These are phyloP conservation scores for Skeletonema menzelii DNA, from an alignment of 108 stramenopile genomes.

Conservation along the genomic window DNA sequence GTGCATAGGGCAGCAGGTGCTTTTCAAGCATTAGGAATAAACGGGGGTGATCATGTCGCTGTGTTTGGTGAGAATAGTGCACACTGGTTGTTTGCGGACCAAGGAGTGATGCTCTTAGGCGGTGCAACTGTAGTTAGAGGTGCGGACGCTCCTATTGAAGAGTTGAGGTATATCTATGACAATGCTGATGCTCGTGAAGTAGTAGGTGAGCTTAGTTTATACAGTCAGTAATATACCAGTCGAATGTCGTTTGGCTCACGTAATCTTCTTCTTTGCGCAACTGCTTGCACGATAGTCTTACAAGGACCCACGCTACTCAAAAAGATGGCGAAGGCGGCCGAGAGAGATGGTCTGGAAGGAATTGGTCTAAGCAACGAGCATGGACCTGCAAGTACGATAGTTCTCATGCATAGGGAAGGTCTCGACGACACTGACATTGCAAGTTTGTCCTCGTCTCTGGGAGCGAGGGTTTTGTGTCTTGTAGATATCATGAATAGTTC, in stretches of 20 bases:
- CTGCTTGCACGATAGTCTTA: conserved; percentile 6
- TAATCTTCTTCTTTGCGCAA: not conserved
- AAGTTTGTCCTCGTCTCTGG: conserved; percentile 1
- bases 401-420: conserved; percentile 28
- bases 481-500: conserved; percentile 17
- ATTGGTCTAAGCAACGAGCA: conserved; percentile 14
- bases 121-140: conserved; percentile 36
- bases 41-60: conserved; percentile 30
- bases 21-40: conserved; percentile 15
- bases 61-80: conserved; percentile 41
- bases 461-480: conserved; percentile 10
- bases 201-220: conserved; percentile 13
- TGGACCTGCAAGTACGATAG: conserved; percentile 18
- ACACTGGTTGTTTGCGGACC: conserved; percentile 30
- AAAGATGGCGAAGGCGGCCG: conserved; percentile 27
- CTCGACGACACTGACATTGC: conserved; percentile 12
- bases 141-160: conserved; percentile 35
- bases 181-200: conserved; percentile 24
- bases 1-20: conserved; percentile 17
- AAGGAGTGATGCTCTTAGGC: conserved; percentile 17
- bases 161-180: conserved; percentile 36
- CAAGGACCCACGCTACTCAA: conserved; percentile 29
- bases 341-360: conserved; percentile 11
- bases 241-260: not conserved
- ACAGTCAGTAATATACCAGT: not conserved